Evolutionary conservation across 371 early-diverging fungal species (phyloP).

Genomic region (Mucor mucedo): DNA sequence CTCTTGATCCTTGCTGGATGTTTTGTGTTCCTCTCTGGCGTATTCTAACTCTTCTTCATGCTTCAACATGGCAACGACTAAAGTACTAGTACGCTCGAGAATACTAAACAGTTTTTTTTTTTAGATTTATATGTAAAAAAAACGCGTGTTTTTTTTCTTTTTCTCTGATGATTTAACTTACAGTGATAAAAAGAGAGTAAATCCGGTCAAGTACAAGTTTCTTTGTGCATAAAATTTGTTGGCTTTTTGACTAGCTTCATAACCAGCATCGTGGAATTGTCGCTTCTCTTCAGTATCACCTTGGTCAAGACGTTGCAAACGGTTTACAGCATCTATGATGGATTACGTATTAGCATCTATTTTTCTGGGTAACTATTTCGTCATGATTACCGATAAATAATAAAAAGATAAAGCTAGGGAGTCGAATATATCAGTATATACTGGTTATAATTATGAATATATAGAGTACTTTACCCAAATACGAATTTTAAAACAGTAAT

Average conservation of each 20-base stretch:
- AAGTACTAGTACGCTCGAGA: constrained; percentile 75
- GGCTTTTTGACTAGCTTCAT: constrained; percentile 69
- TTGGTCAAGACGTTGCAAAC: constrained; percentile 62
- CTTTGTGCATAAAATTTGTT: constrained; percentile 89
- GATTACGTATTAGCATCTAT: neutral
- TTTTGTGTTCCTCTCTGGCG: constrained; percentile 57
- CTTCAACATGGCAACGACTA: constrained; percentile 72
- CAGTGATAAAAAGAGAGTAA: constrained; percentile 86
- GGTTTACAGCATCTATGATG: constrained; percentile 68
- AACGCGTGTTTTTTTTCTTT: neutral
- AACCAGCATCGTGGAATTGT: constrained; percentile 46
- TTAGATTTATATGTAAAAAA: neutral
- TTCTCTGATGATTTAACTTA: constrained; percentile 26
- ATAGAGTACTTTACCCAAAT: constrained; percentile 56
- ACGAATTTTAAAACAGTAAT: constrained; percentile 61
- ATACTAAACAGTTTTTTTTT: constrained; percentile 51
- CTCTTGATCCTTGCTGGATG: constrained; percentile 31
- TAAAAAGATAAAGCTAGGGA: constrained; percentile 62
- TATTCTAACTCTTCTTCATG: constrained; percentile 71
- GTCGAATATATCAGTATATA: neutral
- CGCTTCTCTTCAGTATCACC: constrained; percentile 39
- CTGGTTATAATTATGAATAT: neutral
- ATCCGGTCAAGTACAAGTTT: constrained; percentile 89
- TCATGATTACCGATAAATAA: constrained; percentile 62
- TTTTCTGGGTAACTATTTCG: neutral